Percentiles rank a stretch among this genome's conserved stretches.
Evolutionary conservation across 2,329 filamentous ascomycete species (phyloP).

Genomic region (Sordariomycetes sp.): DNA sequence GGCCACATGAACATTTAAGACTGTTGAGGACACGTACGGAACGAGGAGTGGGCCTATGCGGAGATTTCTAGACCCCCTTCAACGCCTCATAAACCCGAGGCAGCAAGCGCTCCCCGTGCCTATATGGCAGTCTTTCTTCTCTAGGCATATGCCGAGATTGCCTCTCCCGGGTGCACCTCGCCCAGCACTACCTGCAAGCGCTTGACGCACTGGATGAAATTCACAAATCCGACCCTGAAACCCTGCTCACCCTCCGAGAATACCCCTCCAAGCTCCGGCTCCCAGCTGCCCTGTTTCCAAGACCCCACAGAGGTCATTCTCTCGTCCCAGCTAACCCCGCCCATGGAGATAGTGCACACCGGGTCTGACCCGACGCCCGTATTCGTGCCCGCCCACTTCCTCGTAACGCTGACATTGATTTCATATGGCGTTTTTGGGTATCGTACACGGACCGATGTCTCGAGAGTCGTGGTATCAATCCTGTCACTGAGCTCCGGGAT

Average conservation of each 20-base stretch:
- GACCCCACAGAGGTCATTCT: neutral
- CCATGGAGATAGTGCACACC: neutral
- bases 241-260: neutral
- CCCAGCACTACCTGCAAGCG: neutral
- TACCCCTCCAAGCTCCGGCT: neutral
- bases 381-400: neutral
- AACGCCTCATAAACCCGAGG: too few relatives aligned
- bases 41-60: neutral
- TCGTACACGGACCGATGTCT: neutral
- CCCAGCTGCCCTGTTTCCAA: neutral
- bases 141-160: neutral
- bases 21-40: neutral
- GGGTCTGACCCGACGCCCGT: neutral
- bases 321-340: slow-evolving; percentile 1
- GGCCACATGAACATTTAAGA: neutral
- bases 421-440: neutral
- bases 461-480: neutral
- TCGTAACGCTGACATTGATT: neutral
- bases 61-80: too few relatives aligned
- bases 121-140: neutral
- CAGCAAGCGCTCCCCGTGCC: neutral
- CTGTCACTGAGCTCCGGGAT: neutral
- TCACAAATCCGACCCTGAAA: neutral
- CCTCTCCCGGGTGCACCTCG: neutral
- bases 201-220: neutral